Base-by-base conservation (phyloP, 2,329 filamentous ascomycete species). In the Claviceps sp. region DNA sequence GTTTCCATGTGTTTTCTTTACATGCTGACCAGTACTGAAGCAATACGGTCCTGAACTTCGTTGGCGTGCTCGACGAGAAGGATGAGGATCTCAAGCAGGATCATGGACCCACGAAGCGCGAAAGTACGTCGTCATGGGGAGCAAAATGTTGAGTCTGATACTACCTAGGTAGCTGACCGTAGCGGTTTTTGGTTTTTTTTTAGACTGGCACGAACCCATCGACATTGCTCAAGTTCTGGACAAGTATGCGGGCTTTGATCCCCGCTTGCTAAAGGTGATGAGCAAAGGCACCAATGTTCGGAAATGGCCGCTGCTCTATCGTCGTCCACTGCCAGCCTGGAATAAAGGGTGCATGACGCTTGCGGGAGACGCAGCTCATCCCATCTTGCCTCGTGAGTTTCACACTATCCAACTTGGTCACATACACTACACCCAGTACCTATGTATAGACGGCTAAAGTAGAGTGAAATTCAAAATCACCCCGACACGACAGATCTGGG, bases 361-460 rank as follows among this genome's bases (percentile, higher is more conserved):
- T 2, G 61, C 62, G 14, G 68, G 68, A 5, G 68, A 70, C 44
- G 65, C 68, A 0, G 67, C 67, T 0, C 67, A 70, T 51, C 66
- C 67, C 0, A 69, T 68, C 63, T 61, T 70, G 11, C 67, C 67
- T 1, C 65, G 66, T 68, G 54, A 47, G 62, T 60, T 30, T 14
- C 22, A 34, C 3, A 34, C 9, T 9, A 34, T 34, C 30, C 9
- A 34, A 34, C 3, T 11, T 34, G 30, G 30, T 11, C 30, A 34
- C 9, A 11, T 34, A 34, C 4, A 34, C 30, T 34, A 34, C 4
- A 34, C 30, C 30, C 9, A 34, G 30, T 34, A 22, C 22, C 22
- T 22, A 11, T 34, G 9, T 34, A 3, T 34, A 30, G 7, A 30
- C 9, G 30, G 9, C 30, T 34, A 11, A 34, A 34, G 30, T 34